These are phyloP conservation scores for Lachancea quebecensis DNA, from an alignment of 805 yeast species.

Conservation along the genomic window DNA sequence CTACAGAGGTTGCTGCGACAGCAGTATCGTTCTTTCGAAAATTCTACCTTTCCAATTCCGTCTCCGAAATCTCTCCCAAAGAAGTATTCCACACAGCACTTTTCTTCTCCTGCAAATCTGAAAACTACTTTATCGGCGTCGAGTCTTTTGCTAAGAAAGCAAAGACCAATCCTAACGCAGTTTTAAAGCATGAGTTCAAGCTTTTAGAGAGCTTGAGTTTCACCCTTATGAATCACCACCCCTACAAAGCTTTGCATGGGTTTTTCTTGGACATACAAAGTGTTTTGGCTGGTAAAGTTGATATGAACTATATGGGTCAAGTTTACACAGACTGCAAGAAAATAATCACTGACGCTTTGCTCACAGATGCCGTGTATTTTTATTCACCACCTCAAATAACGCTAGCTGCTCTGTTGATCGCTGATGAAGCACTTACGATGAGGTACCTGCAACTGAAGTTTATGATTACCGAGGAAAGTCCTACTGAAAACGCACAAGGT, in stretches of 20 bases:
- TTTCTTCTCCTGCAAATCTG: constrained; percentile 88
- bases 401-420: constrained; percentile 68
- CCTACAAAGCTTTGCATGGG: constrained; percentile 86
- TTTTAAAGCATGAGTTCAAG: constrained; percentile 72
- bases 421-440: constrained; percentile 56
- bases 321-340: constrained; percentile 66
- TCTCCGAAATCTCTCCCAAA: constrained; percentile 85
- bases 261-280: constrained; percentile 85
- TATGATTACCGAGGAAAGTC: constrained; percentile 19
- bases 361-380: constrained; percentile 68
- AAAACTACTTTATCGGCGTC: constrained; percentile 82
- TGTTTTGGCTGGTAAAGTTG: constrained; percentile 39
- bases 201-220: constrained; percentile 69
- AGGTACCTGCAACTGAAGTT: constrained; percentile 64
- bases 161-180: constrained; percentile 57
- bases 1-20: constrained; percentile 83
- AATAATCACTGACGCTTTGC: constrained; percentile 57
- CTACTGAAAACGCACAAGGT: constrained; percentile 10
- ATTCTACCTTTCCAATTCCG: constrained; percentile 74
- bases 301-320: constrained; percentile 53
- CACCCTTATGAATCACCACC: constrained; percentile 81
- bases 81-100: constrained; percentile 73
- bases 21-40: constrained; percentile 76
- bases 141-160: constrained; percentile 69
- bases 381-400: constrained; percentile 96